These are phyloP conservation scores for Herpetospermum pedunculosum DNA, from an alignment of 306 rosid genomes.

Conservation along the genomic window DNA sequence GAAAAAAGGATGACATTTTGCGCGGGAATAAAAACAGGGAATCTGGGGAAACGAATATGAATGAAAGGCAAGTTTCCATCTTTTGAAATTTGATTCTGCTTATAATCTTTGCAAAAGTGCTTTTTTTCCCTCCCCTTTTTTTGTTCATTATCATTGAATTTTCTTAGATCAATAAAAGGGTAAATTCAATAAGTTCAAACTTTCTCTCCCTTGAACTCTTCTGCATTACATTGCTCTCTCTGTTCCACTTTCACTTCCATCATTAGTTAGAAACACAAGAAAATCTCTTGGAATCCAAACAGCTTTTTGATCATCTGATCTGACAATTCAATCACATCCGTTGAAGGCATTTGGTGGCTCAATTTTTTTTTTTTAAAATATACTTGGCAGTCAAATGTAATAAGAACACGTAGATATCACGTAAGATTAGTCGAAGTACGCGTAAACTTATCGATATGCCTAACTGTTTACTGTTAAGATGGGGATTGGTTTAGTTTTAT, in stretches of 20 bases:
- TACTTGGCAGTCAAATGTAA: too few relatives aligned
- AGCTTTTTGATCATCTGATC: neutral
- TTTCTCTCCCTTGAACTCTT: neutral
- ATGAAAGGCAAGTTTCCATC: neutral
- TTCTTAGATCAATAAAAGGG: slow-evolving; percentile 2
- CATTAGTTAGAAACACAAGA: neutral
- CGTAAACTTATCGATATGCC: too few relatives aligned
- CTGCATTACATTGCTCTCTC: neutral
- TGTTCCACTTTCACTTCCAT: neutral
- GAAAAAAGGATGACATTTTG: neutral
- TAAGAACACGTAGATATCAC: too few relatives aligned
- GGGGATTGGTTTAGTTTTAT: neutral
- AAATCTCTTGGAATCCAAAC: neutral
- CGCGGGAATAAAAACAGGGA: neutral
- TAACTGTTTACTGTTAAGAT: too few relatives aligned
- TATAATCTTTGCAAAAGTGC: slow-evolving; percentile 3
- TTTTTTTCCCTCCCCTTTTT: neutral
- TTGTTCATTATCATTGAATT: slow-evolving; percentile 5
- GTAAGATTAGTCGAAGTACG: too few relatives aligned
- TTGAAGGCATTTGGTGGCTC: neutral
- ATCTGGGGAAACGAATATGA: neutral
- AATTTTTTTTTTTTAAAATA: too few relatives aligned
- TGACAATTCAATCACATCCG: neutral
- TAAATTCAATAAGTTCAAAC: neutral
- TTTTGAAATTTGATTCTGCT: neutral